phyloP scores from a whole-genome alignment of 2,329 filamentous ascomycete genomes.

The Colletotrichum shisoi region DNA sequence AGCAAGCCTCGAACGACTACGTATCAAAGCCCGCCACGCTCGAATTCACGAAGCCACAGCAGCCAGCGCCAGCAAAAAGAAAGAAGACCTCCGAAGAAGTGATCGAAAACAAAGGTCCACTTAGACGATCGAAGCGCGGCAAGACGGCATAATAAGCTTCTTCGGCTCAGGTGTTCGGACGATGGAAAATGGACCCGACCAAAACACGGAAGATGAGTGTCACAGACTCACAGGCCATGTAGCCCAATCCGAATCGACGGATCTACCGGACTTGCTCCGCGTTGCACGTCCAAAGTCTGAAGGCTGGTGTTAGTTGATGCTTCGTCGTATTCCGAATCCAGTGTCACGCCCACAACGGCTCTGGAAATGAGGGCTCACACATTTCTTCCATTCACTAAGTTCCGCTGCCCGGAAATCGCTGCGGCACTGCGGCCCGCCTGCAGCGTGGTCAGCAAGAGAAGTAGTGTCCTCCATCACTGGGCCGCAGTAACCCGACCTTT shows the following conservation, averaged over 20 bases:
- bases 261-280: slow-evolving; percentile 15
- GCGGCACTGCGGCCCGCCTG: slow-evolving; percentile 34
- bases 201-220: not conserved
- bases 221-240: slow-evolving; percentile 6
- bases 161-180: slow-evolving; percentile 5
- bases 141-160: slow-evolving; percentile 40
- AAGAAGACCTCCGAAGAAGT: slow-evolving; percentile 39
- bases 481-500: slow-evolving; percentile 29
- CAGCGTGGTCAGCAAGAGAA: slow-evolving; percentile 21
- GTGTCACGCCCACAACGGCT: not conserved
- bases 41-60: slow-evolving; percentile 14
- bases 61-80: slow-evolving; percentile 41
- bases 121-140: slow-evolving; percentile 45
- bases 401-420: not conserved
- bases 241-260: slow-evolving; percentile 41
- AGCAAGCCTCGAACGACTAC: not conserved
- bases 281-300: not conserved
- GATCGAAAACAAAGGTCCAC: slow-evolving; percentile 36
- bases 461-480: slow-evolving; percentile 11
- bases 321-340: slow-evolving; percentile 9
- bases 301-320: not conserved
- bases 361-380: not conserved
- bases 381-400: not conserved
- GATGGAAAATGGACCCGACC: slow-evolving; percentile 2
- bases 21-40: slow-evolving; percentile 2